Base-by-base conservation (phyloP, 192 early-diverging fungal genomes). In the Coemansia sp. region DNA sequence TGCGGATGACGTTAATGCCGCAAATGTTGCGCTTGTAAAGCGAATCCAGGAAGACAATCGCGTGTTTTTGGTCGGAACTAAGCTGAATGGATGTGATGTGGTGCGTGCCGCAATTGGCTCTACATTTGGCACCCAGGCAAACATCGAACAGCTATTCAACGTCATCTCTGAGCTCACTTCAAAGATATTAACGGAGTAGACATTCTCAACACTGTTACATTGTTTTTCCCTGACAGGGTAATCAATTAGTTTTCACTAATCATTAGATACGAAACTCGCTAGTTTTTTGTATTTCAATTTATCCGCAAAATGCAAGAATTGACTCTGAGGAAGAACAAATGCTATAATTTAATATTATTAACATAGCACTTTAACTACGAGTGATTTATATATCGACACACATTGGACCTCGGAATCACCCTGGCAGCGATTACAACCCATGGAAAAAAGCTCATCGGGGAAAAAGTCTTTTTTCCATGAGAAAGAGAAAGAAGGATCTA, bases 11-110 rank as follows among this genome's bases (percentile, higher is more conserved):
- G 55, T 67, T 25, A 75, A 84, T 59, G 40, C 28, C n/a, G 59
- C 68, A 19, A 84, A 79, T 41, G 55, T 41, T 0, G 61, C 65
- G 22, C 52, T 75, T 0, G 56, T 72, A 19, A 50, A 54, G 10
- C 31, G 38, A 4, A 82, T 82, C 40, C 67, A 74, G 19, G 57
- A 34, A 10, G 78, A 75, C 33, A 61, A 64, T n/a, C 71, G 78
- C 29, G 68, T 81, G 56, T 81, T 75, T 47, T 27, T 81, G 64
- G 59, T 67, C 6, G 67, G 64, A 4, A 71, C 78, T 22, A 64
- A 68, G 30, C 25, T 81, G 17, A 70, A 70, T 31, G 78, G 72
- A 52, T 50, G 22, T 1, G 62, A 64, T 19, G 78, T 67, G 1
- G 50, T 81, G 40, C 72, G 78, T 0, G 61, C 58, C 1, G 73